phyloP scores from a whole-genome alignment of 441 rosid species.

The Adansonia gregorii region DNA sequence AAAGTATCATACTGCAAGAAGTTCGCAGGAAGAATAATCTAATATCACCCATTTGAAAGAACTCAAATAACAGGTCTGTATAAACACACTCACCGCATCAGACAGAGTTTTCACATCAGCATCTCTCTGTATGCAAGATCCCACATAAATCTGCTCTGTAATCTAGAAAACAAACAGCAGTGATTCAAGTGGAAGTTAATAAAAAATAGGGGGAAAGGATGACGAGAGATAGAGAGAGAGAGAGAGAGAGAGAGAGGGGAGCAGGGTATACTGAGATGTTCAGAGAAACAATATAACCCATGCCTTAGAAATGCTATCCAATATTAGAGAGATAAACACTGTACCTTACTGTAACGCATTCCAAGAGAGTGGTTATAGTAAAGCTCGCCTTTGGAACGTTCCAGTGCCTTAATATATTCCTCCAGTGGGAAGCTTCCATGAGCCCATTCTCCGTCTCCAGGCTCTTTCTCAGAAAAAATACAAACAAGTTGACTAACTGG shows the following conservation, averaged over 20 bases:
- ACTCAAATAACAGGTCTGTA: not conserved
- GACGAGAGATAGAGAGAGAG: not conserved
- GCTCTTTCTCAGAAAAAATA: constrained; percentile 69
- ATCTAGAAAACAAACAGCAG: constrained; percentile 50
- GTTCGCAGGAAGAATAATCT: constrained; percentile 7
- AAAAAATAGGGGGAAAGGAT: constrained; percentile 1
- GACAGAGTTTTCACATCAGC: constrained; percentile 73
- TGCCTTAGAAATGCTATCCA: not conserved
- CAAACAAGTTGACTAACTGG: constrained; percentile 58
- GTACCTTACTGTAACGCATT: constrained; percentile 89
- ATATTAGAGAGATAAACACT: constrained; percentile 24
- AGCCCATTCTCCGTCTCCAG: constrained; percentile 92
- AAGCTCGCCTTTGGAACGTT: constrained; percentile 89
- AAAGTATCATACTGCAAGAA: constrained; percentile 6
- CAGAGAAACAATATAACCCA: constrained; percentile 5
- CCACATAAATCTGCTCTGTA: constrained; percentile 88
- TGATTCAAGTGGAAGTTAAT: constrained; percentile 21
- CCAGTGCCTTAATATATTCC: constrained; percentile 86
- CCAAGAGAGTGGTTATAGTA: constrained; percentile 86
- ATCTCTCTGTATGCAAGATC: constrained; percentile 86
- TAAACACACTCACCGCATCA: constrained; percentile 39
- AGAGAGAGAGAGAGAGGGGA: not conserved
- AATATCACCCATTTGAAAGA: not conserved
- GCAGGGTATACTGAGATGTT: not conserved
- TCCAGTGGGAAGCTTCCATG: constrained; percentile 87